Base-by-base conservation (phyloP, 441 rosid species). In the Erodium texanum region DNA sequence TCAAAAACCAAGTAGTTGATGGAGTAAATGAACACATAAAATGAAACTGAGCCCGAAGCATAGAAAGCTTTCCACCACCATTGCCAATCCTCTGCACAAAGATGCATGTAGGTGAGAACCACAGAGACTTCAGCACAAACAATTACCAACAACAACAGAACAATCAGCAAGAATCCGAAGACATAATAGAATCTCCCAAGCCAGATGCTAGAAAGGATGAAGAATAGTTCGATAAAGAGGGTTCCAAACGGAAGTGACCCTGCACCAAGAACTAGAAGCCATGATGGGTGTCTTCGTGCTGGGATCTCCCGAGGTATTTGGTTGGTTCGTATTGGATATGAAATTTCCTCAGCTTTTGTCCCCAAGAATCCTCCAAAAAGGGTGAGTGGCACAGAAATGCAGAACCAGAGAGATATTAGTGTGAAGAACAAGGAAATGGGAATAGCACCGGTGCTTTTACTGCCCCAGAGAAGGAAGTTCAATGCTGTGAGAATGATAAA, bases 61-160 rank as follows among this genome's bases (percentile, higher is more conserved):
- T 75, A 94, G 86, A 94, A 94, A 6, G 99, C 85, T 85, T 94
- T 94, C 99, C 97, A 94, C 99, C 99, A 91, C 97, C 99, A 94
- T 65, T 83, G 83, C 95, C 96, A 94, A 70, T 94, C 99, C 81
- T 94, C 99, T 19, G 88, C 94, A 18, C 99, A 94, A 9, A 94
- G 97, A 65, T 94, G 97, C 99, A 94, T 91, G 79, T 94, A 94
- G 43, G 97, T 94, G 56, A 91, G 85, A 43, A 94, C 97, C 70
- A 94, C 88, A 0, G 97, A 94, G 7, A 94, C 97, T 79, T 94
- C 97, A 23, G 97, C 99, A 66, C 97, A 94, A 16, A 94, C 96
- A 1, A 91, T 75, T 16, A 88, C 85, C 68, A 94, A 82, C 38
- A 94, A 81, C 16, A 83, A 36, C 11, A 94, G 83, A 66, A 91